Percentiles rank a stretch among this genome's conserved stretches.
These are phyloP conservation scores for Phytophthora ohioensis DNA, from an alignment of 352 stramenopile genomes.

Conservation along the genomic window DNA sequence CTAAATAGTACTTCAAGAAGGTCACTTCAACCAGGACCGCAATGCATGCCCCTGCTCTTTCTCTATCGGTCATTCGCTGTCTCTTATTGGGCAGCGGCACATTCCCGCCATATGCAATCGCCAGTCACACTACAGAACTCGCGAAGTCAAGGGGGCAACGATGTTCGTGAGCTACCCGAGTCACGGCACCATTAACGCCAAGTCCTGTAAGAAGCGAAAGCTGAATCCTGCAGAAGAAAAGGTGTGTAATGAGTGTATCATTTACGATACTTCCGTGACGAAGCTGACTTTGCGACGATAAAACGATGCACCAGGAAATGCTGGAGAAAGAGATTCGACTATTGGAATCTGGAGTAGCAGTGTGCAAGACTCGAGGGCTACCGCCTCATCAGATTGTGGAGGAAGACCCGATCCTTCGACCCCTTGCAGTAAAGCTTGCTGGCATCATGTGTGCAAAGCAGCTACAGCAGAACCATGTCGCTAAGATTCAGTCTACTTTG, in stretches of 20 bases:
- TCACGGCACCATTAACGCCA: background rate
- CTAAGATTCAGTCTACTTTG: conserved; percentile 30
- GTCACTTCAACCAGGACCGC: conserved; percentile 2
- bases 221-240: conserved; percentile 18
- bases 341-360: conserved; percentile 27
- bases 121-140: conserved; percentile 1
- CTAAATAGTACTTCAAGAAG: conserved; percentile 56
- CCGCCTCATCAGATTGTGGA: conserved; percentile 14
- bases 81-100: conserved; percentile 28
- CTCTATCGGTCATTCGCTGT: conserved; percentile 4
- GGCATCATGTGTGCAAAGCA: conserved; percentile 22
- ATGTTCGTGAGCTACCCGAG: background rate
- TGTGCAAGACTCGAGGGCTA: conserved; percentile 21
- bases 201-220: conserved; percentile 23
- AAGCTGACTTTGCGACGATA: background rate
- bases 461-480: conserved; percentile 24
- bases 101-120: background rate
- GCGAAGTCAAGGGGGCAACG: background rate
- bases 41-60: conserved; percentile 10
- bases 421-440: conserved; percentile 14
- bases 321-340: conserved; percentile 24
- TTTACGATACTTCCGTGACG: background rate
- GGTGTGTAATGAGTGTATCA: background rate
- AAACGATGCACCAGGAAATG: conserved; percentile 13
- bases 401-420: conserved; percentile 24